Evolutionary conservation across 2,329 filamentous ascomycete species (phyloP).

Genomic region (Arthrobotrys sinensis): DNA sequence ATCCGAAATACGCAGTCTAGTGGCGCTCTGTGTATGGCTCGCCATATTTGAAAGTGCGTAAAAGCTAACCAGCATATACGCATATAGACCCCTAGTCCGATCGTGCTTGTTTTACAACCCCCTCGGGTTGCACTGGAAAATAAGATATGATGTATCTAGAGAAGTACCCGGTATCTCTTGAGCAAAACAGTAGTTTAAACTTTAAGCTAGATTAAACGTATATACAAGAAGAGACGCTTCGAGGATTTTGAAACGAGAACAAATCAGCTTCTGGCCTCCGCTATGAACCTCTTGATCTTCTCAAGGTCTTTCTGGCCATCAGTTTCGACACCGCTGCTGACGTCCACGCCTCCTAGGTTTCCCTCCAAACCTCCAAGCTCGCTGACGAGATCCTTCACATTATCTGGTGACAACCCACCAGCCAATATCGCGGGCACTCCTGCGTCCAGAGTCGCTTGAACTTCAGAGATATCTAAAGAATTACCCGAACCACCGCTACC

Average conservation of each 20-base stretch:
- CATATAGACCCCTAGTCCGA: no score
- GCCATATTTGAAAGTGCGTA: no score
- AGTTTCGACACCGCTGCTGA: conserved; percentile 93
- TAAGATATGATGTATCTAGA: no score
- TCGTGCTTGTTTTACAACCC: no score
- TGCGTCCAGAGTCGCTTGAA: conserved; percentile 79
- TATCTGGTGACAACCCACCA: conserved; percentile 85
- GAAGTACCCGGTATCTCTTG: no score
- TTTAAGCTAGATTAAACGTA: no score
- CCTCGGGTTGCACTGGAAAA: no score
- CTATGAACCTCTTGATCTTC: conserved; percentile 85
- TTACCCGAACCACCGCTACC: conserved; percentile 86
- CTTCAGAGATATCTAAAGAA: conserved; percentile 79
- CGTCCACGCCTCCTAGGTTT: conserved; percentile 86
- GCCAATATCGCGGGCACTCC: conserved; percentile 85
- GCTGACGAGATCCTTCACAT: conserved; percentile 78
- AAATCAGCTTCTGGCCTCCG: conserved; percentile 6
- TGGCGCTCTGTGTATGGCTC: no score
- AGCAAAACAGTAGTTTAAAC: no score
- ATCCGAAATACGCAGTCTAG: background rate
- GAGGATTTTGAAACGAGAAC: background rate
- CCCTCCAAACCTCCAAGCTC: conserved; percentile 75
- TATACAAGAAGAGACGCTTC: no score
- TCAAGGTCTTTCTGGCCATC: conserved; percentile 83
- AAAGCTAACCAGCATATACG: no score